A percentile compares a stretch with the other conserved stretches of the same genome.
phyloP scores from a whole-genome alignment of 345 rosid genomes.

The Leavenworthia alabamica region DNA sequence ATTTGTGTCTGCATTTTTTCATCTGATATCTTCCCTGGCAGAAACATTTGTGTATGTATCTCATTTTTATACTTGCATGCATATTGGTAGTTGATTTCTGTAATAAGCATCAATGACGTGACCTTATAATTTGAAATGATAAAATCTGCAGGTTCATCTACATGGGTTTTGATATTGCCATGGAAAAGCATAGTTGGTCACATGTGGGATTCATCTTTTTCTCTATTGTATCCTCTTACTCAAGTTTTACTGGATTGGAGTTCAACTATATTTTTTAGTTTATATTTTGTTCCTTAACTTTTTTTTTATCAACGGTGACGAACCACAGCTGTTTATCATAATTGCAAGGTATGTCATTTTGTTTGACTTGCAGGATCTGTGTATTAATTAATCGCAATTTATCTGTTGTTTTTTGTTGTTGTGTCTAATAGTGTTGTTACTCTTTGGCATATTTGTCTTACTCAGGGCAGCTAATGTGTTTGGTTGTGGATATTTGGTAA shows the following conservation, averaged over 20 bases:
- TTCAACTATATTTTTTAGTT: too few species aligned
- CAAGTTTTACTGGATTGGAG: too few species aligned
- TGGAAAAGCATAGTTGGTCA: conserved; percentile 98
- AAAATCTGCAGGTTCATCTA: conserved; percentile 72
- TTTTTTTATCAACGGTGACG: conserved; percentile 6
- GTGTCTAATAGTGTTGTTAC: too few species aligned
- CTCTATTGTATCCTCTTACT: conserved; percentile 99
- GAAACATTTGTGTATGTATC: conserved; percentile 82
- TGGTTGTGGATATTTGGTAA: conserved; percentile 83
- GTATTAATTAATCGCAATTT: too few species aligned
- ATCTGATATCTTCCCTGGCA: conserved; percentile 91
- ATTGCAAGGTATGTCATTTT: not conserved
- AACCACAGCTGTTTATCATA: conserved; percentile 58
- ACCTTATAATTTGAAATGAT: conserved; percentile 20
- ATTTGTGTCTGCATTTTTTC: conserved; percentile 82
- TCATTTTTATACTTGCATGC: not conserved
- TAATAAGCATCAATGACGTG: not conserved
- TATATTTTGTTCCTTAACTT: conserved; percentile 55
- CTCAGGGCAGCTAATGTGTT: conserved; percentile 84
- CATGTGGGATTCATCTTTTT: conserved; percentile 87
- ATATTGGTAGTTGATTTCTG: conserved; percentile 4
- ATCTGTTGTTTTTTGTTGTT: too few species aligned
- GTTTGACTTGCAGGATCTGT: not conserved
- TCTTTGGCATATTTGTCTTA: not conserved
- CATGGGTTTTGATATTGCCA: conserved; percentile 98